Evolutionary conservation across 2,329 filamentous ascomycete species (phyloP).

Genomic region (Pyricularia grisea): DNA sequence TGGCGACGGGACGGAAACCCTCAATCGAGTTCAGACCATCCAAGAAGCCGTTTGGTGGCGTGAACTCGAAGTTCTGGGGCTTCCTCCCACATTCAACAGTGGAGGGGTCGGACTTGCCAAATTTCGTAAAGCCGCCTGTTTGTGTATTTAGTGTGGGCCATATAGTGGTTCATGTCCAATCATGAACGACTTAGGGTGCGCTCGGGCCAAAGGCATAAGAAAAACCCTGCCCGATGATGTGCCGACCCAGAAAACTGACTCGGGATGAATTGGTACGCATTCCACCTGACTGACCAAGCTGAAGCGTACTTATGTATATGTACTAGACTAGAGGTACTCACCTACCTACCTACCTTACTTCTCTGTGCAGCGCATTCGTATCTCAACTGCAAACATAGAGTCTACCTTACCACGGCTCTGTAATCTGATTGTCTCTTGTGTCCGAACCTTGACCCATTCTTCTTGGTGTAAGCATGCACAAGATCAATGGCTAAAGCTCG

Average conservation of each 20-base stretch:
- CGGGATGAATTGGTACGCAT: neutral
- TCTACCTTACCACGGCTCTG: neutral
- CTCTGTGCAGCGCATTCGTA: too few species aligned
- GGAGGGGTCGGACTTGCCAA: constrained; percentile 4
- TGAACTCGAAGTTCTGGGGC: neutral
- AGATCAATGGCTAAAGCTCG: neutral
- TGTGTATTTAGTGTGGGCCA: neutral
- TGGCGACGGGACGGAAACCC: neutral
- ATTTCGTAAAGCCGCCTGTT: constrained; percentile 4
- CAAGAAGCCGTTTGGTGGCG: neutral
- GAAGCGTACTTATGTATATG: too few species aligned
- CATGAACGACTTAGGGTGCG: neutral
- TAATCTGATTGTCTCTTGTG: neutral
- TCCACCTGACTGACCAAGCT: neutral
- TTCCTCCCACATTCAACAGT: neutral
- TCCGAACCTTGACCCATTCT: neutral
- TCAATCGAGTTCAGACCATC: neutral
- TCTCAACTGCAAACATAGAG: too few species aligned
- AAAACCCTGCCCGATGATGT: neutral
- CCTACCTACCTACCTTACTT: too few species aligned
- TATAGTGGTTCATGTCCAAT: neutral
- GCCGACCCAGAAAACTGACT: neutral
- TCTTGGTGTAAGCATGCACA: neutral
- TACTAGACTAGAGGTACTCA: too few species aligned
- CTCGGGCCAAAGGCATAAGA: neutral